phyloP scores from a whole-genome alignment of 1,284 basidiomycete species.

The Ganoderma resinaceum region DNA sequence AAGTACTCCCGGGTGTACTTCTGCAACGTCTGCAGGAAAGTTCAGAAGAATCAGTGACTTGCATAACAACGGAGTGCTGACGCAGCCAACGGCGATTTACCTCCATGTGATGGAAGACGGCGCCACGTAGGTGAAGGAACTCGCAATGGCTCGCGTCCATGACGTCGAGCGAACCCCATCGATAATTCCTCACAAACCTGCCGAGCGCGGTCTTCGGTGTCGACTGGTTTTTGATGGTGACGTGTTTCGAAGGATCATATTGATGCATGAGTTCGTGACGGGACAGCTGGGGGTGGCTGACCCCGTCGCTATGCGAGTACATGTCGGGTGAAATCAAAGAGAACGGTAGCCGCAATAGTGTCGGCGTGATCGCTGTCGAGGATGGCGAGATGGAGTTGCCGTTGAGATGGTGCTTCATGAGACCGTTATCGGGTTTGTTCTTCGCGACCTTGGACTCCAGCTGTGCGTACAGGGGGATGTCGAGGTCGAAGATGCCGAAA shows the following conservation, averaged over 20 bases:
- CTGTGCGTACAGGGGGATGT: slow-evolving; percentile 56
- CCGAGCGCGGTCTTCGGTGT: slow-evolving; percentile 59
- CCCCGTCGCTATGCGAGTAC: slow-evolving; percentile 83
- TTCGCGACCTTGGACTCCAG: slow-evolving; percentile 44
- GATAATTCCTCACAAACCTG: slow-evolving; percentile 72
- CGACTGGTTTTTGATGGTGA: slow-evolving; percentile 39
- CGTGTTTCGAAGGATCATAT: slow-evolving; percentile 64
- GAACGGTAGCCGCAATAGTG: slow-evolving; percentile 72
- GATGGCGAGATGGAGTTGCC: slow-evolving; percentile 66
- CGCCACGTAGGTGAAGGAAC: slow-evolving; percentile 73
- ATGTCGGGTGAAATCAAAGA: slow-evolving; percentile 81
- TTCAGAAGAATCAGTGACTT: slow-evolving; percentile 27
- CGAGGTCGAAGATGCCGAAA: slow-evolving; percentile 83
- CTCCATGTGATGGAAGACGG: slow-evolving; percentile 85
- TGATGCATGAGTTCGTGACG: slow-evolving; percentile 73
- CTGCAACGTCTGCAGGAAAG: slow-evolving; percentile 66
- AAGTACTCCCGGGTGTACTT: slow-evolving; percentile 85
- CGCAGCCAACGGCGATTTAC: slow-evolving; percentile 47
- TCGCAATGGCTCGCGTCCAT: slow-evolving; percentile 80
- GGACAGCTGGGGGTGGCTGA: slow-evolving; percentile 57
- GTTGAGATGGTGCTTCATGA: slow-evolving; percentile 51
- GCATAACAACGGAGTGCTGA: slow-evolving; percentile 30
- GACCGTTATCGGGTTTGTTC: slow-evolving; percentile 56
- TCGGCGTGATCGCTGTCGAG: slow-evolving; percentile 62
- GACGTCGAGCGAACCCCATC: slow-evolving; percentile 83